Base-by-base conservation (phyloP, 2,329 filamentous ascomycete species). In the Fusarium solani-melongenae region DNA sequence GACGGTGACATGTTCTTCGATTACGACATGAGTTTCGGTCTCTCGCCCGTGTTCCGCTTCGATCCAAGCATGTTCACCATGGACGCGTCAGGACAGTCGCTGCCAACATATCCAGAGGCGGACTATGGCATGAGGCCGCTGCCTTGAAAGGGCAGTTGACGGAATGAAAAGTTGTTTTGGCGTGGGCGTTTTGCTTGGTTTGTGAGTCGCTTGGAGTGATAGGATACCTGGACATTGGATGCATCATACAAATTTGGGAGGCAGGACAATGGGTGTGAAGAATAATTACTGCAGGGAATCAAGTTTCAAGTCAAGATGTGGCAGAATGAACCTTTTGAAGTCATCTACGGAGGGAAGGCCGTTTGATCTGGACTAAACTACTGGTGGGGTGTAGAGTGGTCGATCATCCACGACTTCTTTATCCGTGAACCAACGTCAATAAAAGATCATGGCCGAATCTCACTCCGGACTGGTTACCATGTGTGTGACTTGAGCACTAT, bases 21-120 rank as follows among this genome's bases (percentile, higher is more conserved):
- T 33, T 78, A 78, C n/a, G 77, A 78, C 8, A 78, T 78, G 77
- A 78, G 77, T 38, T 78, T 78, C 71, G 77, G 77, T 5, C 68
- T 78, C 1, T 78, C 77, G 15, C 77, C 77, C 6, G 77, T 78
- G 33, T 78, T 78, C 44, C 68, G 74, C 20, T 78, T 78, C n/a
- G 77, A 78, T 39, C 66, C 77, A 6, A 73, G 65, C 39, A 77
- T 78, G 75, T 76, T 78, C 41, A 67, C 75, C 14, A 67, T 78
- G 41, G 76, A 78, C 22, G 73, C 69, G 7, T 75, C 76, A 36
- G 76, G 75, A 0, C 76, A 77, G 24, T 65, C 73, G 20, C 58
- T 78, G 10, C 76, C 75, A 41, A 62, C 68, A 14, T 78, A 78
- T 66, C 75, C 76, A 44, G 73, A 78, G 24, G 49, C 73, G 4